Evolutionary conservation across 495 filamentous ascomycete genomes (phyloP).

Genomic region (Trichoderma parareesei): DNA sequence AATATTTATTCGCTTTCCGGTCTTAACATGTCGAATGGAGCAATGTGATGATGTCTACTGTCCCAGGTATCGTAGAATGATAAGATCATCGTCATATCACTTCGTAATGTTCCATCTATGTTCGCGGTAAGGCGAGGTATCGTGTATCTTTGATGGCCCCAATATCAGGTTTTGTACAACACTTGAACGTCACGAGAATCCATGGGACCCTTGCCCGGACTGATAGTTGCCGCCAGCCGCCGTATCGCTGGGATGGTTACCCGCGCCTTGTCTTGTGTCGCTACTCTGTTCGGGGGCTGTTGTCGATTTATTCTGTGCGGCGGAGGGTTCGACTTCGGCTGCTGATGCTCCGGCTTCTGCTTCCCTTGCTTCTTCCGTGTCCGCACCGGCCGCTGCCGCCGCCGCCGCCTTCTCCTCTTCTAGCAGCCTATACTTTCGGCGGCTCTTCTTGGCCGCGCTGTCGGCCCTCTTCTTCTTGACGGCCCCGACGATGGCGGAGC

Average conservation of each 20-base stretch:
- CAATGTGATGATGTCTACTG: not conserved
- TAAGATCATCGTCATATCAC: too few relatives aligned
- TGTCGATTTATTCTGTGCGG: conserved; percentile 5
- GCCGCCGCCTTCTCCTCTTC: conserved; percentile 30
- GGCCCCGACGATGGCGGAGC: conserved; percentile 31
- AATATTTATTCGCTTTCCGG: conserved; percentile 11
- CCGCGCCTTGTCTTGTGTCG: conserved; percentile 3
- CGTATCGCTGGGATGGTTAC: not conserved
- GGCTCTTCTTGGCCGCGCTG: conserved; percentile 41
- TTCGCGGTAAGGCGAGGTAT: too few relatives aligned
- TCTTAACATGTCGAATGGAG: conserved; percentile 7
- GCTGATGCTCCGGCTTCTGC: too few relatives aligned
- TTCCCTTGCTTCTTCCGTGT: too few relatives aligned
- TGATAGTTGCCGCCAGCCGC: not conserved
- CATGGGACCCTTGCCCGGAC: not conserved
- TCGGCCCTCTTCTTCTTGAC: conserved; percentile 39
- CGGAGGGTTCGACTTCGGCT: not conserved
- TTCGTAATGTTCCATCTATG: too few relatives aligned
- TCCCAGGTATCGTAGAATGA: too few relatives aligned
- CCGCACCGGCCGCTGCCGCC: conserved; percentile 5
- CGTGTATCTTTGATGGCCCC: not conserved
- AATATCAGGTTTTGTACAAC: not conserved
- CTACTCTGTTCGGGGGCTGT: conserved; percentile 6
- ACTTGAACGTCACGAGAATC: not conserved
- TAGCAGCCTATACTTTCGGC: conserved; percentile 41